Base-by-base conservation (phyloP, 2,329 filamentous ascomycete species). In the Acrodontium crateriforme region DNA sequence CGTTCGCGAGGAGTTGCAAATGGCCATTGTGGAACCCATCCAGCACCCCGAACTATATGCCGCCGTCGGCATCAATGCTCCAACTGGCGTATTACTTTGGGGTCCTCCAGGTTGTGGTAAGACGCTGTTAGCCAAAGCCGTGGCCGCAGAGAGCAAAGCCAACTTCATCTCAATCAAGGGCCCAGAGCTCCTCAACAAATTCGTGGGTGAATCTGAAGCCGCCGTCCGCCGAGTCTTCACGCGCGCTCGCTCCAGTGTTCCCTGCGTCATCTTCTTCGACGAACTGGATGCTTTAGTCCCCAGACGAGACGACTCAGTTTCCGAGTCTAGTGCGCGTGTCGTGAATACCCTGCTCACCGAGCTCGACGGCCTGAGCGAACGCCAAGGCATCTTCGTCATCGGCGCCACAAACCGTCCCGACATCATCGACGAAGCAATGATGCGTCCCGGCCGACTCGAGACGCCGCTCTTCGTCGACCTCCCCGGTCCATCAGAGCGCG, bases 141-240 rank as follows among this genome's bases (percentile, higher is more conserved):
- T 94, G 4, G 89, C 89, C 30, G 92, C 92, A 53, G 84, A 93
- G 52, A 85, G 80, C 6, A 83, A 87, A 52, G 89, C 89, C 25
- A 95, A 93, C 55, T 98, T 98, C 62, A 98, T 98, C 55, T 84
- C 83, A 28, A 83, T 98, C 56, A 94, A 94, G 55, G 89, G 89
- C 0, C 89, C 89, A 0, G 89, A 98, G 52, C 65, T 98, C 7
- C 69, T 98, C 24, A 95, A 95, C 63, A 98, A 95, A 50, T 98
- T 87, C 51, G 85, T 98, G 7, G 89, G 89, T 41, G 89, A 98
- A 56, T 91, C 82, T 5, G 89, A 98, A 58, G 78, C 87, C 8
- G 82, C 85, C 1, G 79, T 98, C 2, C 75, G 89, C 13, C 83
- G 92, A 51, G 78, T 95, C 0, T 98, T 98, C 55, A 72, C 76